Base-by-base conservation (phyloP, 75 land plant species). In the Selaginella moellendorffii region DNA sequence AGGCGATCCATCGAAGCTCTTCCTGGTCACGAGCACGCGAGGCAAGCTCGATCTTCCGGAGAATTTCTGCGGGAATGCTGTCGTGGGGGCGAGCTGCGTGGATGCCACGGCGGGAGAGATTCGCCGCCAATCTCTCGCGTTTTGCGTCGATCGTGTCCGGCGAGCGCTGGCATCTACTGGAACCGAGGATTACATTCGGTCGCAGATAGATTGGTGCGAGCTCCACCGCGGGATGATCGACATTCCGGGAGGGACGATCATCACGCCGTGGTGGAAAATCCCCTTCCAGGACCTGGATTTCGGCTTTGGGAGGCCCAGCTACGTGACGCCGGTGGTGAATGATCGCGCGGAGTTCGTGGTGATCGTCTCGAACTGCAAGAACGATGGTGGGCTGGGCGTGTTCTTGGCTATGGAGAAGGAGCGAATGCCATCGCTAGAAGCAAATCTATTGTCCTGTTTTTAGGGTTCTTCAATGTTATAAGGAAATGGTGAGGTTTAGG, bases 221-320 rank as follows among this genome's bases (percentile, higher is more conserved):
- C 5, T 21, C 24, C 5, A 56, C 24, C 19, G n/a, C n/a, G 59
- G 59, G 9, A 19, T 56, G 21, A 56, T 56, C n/a, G 59, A 56
- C n/a, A 5, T 56, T 25, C 59, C 59, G 8, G 1, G 46, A 5
- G 46, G 46, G 46, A 5, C 14, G 46, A 5, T 36, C 46, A 5
- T 36, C 46, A 36, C 80, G 1, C 76, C 87, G 18, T 84, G 87
- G 87, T 77, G 77, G 77, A 84, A 77, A 60, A 70, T 87, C 59
- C 77, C 81, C 0, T 79, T 87, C 53, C 56, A 71, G 52, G 66
- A 77, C 30, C 27, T 87, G 22, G 81, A 84, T 53, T 81, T 78
- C 65, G 84, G 87, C 5, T 83, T 63, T 66, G 87, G 91, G 2
- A 73, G 28, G 68, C 80, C 91, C 31, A 12, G 71, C 1, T 82